phyloP scores from a whole-genome alignment of 495 filamentous ascomycete species.

The Cercophora sp. region DNA sequence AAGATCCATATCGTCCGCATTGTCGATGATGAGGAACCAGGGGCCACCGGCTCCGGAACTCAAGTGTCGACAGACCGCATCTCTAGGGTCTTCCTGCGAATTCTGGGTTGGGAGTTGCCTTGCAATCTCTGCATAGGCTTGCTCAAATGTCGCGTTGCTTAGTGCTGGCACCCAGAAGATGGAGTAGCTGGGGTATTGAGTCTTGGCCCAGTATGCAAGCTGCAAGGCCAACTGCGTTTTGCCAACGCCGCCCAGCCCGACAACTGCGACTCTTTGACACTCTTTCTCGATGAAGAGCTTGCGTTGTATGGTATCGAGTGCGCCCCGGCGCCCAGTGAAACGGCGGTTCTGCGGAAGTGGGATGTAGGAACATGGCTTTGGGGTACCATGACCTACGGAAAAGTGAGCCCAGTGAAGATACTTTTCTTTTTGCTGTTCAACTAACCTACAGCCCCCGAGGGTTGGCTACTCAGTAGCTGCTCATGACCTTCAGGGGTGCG shows the following conservation, averaged over 20 bases:
- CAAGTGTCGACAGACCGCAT: too few species aligned
- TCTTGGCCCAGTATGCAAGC: slow-evolving; percentile 37
- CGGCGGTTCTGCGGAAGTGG: slow-evolving; percentile 23
- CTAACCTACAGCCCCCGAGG: too few species aligned
- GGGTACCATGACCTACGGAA: too few species aligned
- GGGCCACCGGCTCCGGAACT: too few species aligned
- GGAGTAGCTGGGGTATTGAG: slow-evolving; percentile 34
- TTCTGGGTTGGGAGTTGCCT: slow-evolving; percentile 15
- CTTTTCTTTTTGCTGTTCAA: too few species aligned
- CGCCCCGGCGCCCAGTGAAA: slow-evolving; percentile 28
- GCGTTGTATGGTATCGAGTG: slow-evolving; percentile 24
- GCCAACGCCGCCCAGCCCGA: slow-evolving; percentile 46
- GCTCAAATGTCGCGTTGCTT: slow-evolving; percentile 38
- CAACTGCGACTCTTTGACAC: slow-evolving; percentile 28
- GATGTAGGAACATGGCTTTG: slow-evolving; percentile 10
- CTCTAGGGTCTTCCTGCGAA: slow-evolving; percentile 15
- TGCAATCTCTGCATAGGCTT: slow-evolving; percentile 43
- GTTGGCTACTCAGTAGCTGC: too few species aligned
- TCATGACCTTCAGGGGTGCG: too few species aligned
- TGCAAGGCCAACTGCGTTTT: slow-evolving; percentile 53
- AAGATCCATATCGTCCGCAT: slow-evolving; percentile 28
- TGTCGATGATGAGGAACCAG: slow-evolving; percentile 36
- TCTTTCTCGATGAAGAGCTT: slow-evolving; percentile 12
- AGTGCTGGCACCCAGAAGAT: slow-evolving; percentile 49
- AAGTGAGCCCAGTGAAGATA: too few species aligned